A percentile compares a stretch with the other conserved stretches of the same genome.
Evolutionary conservation across 2,329 filamentous ascomycete genomes (phyloP).

Genomic region (Trichoderma koningii): DNA sequence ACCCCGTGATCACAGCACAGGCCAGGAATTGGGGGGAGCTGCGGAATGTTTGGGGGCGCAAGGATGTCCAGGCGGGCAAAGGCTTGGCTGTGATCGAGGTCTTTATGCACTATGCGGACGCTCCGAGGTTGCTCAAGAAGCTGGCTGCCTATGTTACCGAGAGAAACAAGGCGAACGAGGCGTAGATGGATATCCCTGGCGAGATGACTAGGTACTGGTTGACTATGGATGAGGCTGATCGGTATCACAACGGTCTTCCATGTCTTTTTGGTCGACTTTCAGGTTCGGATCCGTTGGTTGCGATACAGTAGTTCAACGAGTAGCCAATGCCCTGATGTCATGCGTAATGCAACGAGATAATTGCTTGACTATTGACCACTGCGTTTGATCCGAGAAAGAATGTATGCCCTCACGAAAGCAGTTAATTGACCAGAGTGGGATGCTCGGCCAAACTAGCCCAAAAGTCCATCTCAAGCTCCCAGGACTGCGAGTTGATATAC

Average conservation of each 20-base stretch:
- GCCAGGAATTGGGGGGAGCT: constrained; percentile 21
- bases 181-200: background rate
- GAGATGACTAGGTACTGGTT: background rate
- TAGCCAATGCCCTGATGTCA: background rate
- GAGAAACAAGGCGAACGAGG: constrained; percentile 10
- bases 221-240: background rate
- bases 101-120: constrained; percentile 8
- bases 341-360: background rate
- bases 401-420: no score
- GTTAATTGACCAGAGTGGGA: constrained; percentile 13
- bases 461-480: constrained; percentile 24
- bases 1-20: constrained; percentile 5
- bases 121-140: background rate
- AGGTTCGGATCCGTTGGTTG: background rate
- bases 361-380: background rate
- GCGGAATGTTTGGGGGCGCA: background rate
- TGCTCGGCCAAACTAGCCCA: constrained; percentile 23
- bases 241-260: background rate
- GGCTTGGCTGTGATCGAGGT: constrained; percentile 15
- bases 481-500: constrained; percentile 21
- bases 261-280: background rate
- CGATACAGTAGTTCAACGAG: background rate
- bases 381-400: no score
- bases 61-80: constrained; percentile 12
- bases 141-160: background rate